Percentiles rank a stretch among this genome's conserved stretches.
Evolutionary conservation across 345 rosid species (phyloP).

Genomic region (Euphorbia lathyris): DNA sequence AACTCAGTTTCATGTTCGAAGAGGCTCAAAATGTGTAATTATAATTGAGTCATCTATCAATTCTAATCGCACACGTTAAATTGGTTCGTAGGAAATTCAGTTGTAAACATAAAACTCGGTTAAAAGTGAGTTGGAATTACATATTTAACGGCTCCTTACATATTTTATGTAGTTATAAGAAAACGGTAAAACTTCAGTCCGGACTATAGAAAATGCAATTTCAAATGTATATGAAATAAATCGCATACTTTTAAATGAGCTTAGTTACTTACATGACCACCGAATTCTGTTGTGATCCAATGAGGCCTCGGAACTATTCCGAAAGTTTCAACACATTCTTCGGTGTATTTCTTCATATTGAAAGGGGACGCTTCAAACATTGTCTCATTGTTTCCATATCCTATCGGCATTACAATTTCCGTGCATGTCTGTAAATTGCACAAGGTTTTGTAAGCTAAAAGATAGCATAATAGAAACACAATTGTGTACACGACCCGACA

Average conservation of each 20-base stretch:
- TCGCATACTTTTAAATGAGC: too few species aligned
- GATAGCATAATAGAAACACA: too few species aligned
- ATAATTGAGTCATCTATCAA: neutral
- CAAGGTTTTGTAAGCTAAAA: neutral
- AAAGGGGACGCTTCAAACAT: conserved; percentile 29
- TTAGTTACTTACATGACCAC: conserved; percentile 2
- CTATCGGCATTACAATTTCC: conserved; percentile 25
- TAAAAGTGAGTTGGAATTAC: neutral
- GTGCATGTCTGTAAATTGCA: conserved; percentile 21
- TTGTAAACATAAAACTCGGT: too few species aligned
- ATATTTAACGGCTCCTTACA: too few species aligned
- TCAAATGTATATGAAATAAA: too few species aligned
- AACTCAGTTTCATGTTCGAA: too few species aligned
- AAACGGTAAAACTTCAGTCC: too few species aligned
- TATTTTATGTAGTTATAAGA: too few species aligned
- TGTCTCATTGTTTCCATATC: conserved; percentile 17
- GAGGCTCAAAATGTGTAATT: too few species aligned
- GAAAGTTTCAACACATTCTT: conserved; percentile 9
- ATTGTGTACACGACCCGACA: neutral
- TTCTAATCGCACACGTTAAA: too few species aligned
- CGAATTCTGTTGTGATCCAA: conserved; percentile 23
- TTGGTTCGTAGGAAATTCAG: too few species aligned
- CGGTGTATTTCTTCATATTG: conserved; percentile 13
- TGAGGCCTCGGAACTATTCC: conserved; percentile 21
- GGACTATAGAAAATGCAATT: too few species aligned